A percentile compares a stretch with the other conserved stretches of the same genome.
Conservation (phyloP, 2,329 filamentous ascomycete genomes). For the Penicillium italicum region DNA sequence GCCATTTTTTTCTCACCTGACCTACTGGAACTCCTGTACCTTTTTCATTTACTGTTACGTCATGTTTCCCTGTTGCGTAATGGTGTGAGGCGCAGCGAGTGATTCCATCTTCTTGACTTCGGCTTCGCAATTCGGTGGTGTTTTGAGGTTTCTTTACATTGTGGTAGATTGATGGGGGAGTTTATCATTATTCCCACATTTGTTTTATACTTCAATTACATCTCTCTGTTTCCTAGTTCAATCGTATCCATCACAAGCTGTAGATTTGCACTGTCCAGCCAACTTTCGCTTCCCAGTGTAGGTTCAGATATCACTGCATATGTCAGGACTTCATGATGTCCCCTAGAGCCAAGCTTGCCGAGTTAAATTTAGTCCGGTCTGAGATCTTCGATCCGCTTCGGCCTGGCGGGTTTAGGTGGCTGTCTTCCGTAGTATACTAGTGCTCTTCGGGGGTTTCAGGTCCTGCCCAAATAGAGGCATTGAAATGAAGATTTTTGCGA, state of each 20-base stretch:
- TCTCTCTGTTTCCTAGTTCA: not conserved
- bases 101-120: slow-evolving; percentile 5
- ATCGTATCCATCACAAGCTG: too few relatives aligned
- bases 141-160: slow-evolving; percentile 9
- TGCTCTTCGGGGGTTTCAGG: not conserved
- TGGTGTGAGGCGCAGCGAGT: slow-evolving; percentile 20
- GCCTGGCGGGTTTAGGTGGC: not conserved
- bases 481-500: not conserved
- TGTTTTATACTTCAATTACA: not conserved
- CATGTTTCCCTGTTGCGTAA: slow-evolving; percentile 4
- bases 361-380: not conserved
- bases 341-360: not conserved
- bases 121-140: slow-evolving; percentile 12
- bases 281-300: not conserved
- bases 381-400: not conserved
- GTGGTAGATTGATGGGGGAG: not conserved
- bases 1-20: not conserved
- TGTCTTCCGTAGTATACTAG: too few relatives aligned
- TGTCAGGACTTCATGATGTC: not conserved
- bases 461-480: not conserved
- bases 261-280: not conserved
- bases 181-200: not conserved
- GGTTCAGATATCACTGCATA: not conserved
- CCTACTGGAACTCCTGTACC: slow-evolving; percentile 1
- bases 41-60: not conserved